Base-by-base conservation (phyloP, 2,329 filamentous ascomycete species). In the Fusarium humuli region DNA sequence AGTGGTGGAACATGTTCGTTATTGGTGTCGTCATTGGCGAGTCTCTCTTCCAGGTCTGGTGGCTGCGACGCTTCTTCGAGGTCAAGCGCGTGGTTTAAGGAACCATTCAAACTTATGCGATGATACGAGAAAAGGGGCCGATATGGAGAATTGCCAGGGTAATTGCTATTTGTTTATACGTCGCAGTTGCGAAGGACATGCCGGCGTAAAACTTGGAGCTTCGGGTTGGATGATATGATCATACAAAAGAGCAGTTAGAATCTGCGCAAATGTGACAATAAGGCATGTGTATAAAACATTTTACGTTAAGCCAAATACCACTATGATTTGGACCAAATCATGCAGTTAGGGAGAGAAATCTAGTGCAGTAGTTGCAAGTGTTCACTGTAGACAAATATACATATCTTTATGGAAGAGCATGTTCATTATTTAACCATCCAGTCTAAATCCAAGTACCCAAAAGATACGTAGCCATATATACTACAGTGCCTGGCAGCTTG, bases 1-100 rank as follows among this genome's bases (percentile, higher is more conserved):
- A 99, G 86, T 99, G 96, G 96, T 99, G 96, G 96, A 98, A 96
- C 82, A 88, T 98, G 76, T 98, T 98, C 82, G 94, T 99, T 83
- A 90, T 99, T 71, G 88, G 90, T 60, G 90, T 98, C 53, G 88
- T 99, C 69, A 86, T 97, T 72, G 94, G 92, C 76, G 94, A 98
- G 85, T 96, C 94, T 66, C 85, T 98, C 73, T 99, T 99, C 86
- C 96, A 99, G 85, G 95, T 99, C 72, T 99, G 96, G 95, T 99
- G 96, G 94, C 83, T 99, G 80, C 96, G 97, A 85, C 90, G 96
- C 79, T 99, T 99, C 88, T 98, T 98, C 79, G 94, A 98, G 90
- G 90, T 92, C 76, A 90, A 91, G 84, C 85, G 89, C 53, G 88
- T 91, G 54, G 87, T 91, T 73, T 91, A 82, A 81, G 46, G 41